Evolutionary conservation across 495 filamentous ascomycete species (phyloP), one percentile per base, ranked within the genome.

Genomic region (Hypoxylon trugodes): DNA sequence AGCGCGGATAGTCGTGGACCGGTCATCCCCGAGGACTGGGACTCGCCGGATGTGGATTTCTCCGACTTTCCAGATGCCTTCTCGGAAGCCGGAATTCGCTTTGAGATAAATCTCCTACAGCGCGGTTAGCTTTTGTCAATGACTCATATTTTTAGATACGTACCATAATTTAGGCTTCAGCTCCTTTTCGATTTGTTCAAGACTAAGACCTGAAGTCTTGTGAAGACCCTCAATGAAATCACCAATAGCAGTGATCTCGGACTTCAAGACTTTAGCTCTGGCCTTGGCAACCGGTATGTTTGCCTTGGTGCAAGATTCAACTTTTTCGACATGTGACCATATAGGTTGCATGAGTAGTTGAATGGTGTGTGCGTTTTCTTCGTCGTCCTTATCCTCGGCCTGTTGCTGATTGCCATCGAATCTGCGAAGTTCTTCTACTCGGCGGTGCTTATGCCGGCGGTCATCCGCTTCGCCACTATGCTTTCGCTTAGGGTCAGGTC

Each of bases 151-250:
- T 2, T 6, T 12, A 0, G 13, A 1, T 7, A 73, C 77, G 58
- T 69, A 80, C 79, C 79, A 81, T 55, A 81, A 74, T 50, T 79
- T 73, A 16, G 77, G 76, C 52, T 80, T 79, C 6, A 81, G 63
- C 24, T 71, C 72, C 21, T 77, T n/a, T n/a, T n/a, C 79, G 22
- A 78, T 54, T 25, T 76, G 72, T 16, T 64, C 68, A 35, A 59
- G 51, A 48, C 24, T 46, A 45, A 74, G 54, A 4, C 66, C 72
- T 15, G 69, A 72, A 13, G 73, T 77, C 56, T 78, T 66, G 10
- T 72, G 73, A 25, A 81, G 64, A 42, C 69, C 64, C 46, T 74
- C 73, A 8, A 81, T 73, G 53, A 78, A 80, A 41, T 77, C 73
- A 35, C 79, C 79, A 50, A 81, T 80, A 2, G 71, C 64, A 4